Conservation (phyloP, 2,329 filamentous ascomycete genomes). For the Raffaelea ambrosiae region DNA sequence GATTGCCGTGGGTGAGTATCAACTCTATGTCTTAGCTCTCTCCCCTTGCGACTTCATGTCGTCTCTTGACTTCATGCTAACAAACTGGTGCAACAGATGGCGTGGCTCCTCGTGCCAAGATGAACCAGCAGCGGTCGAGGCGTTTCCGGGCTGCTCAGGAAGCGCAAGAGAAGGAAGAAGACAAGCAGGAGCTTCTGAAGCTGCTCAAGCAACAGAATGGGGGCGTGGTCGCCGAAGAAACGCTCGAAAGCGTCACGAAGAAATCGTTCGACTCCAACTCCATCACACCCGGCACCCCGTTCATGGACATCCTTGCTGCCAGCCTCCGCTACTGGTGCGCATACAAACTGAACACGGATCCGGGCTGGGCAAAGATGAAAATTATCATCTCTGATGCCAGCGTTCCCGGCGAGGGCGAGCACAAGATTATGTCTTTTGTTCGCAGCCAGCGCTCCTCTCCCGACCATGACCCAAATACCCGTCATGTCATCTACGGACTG, state of each 20-base stretch:
- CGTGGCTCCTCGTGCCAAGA: conserved; percentile 94
- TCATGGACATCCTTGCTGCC: conserved; percentile 91
- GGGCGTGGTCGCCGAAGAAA: conserved; percentile 52
- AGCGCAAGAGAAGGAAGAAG: conserved; percentile 85
- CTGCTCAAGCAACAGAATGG: conserved; percentile 72
- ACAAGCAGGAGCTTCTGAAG: conserved; percentile 81
- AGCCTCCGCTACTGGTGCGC: conserved; percentile 94
- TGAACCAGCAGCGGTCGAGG: conserved; percentile 97
- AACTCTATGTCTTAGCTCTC: background rate
- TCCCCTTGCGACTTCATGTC: background rate
- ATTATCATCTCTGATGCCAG: conserved; percentile 98
- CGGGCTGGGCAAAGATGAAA: conserved; percentile 91
- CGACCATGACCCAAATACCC: conserved; percentile 91
- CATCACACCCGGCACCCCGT: conserved; percentile 94
- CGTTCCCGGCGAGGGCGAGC: conserved; percentile 94
- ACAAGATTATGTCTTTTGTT: conserved; percentile 99
- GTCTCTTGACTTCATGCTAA: background rate
- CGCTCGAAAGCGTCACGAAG: conserved; percentile 56
- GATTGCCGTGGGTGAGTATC: conserved; percentile 79
- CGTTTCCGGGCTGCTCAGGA: conserved; percentile 93
- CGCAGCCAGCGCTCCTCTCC: conserved; percentile 85
- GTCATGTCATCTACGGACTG: conserved; percentile 94
- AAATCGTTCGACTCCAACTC: conserved; percentile 86
- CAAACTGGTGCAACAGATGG: conserved; percentile 57
- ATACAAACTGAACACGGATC: conserved; percentile 96